Base-by-base conservation (phyloP, 768 basidiomycete genomes). In the Boletus bicolor region DNA sequence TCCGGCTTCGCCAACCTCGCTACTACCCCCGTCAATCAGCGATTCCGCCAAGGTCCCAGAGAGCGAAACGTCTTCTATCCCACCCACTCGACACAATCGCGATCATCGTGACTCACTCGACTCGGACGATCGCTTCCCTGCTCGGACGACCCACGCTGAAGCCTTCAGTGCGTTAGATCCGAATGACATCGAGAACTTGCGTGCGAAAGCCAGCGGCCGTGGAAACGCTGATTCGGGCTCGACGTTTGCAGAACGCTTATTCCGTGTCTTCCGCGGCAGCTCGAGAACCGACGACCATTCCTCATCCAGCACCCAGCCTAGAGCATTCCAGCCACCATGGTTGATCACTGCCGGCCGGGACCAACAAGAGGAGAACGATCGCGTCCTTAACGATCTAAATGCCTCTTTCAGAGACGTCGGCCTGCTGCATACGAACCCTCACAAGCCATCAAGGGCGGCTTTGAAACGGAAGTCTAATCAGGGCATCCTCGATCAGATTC, bases 341-440 rank as follows among this genome's bases (percentile, higher is more conserved):
- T 71, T 91, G 50, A 78, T 77, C 37, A 77, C 87, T 54, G 80
- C 83, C 8, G 79, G 84, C 3, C 80, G 87, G 43, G 77, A 78
- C 44, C 80, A 82, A 66, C 82, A 84, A 54, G 89, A 91, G 65
- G 82, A 84, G 56, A 80, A 83, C 12, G 82, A 85, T 63, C 80
- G 82, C 47, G 82, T 86, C 28, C 82, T 90, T 51, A 80, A 82
- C 53, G 86, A 84, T 59, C 71, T 93, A 28, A 85, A 85, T 57
- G 79, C 80, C 56, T 89, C 88, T 4, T 92, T 93, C 75, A 83
- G 84, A 68, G 88, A 87, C 51, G 90, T 91, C 26, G 90, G 90
- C 5, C 68, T 93, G 15, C 69, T 92, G 17, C 89, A 89, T 17
- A 79, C 85, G 2, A 77, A 70, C 14, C 73, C 72, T 32, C 73